These are phyloP conservation scores for Priceomyces haplophilus DNA, from an alignment of 805 yeast genomes.

Conservation along the genomic window DNA sequence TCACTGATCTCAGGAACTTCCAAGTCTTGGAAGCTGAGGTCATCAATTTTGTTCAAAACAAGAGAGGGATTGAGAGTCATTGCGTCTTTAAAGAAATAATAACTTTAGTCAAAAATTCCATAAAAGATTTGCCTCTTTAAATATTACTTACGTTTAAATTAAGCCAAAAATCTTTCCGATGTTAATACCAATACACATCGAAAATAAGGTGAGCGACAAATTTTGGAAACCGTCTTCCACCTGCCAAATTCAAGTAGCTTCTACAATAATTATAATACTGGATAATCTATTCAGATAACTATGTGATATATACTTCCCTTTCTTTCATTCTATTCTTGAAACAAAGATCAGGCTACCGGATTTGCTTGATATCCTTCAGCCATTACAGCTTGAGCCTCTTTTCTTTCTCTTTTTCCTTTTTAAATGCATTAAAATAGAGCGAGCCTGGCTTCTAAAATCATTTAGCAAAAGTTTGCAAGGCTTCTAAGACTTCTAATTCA, in stretches of 20 bases:
- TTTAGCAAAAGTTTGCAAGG: slow-evolving; percentile 79
- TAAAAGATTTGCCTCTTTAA: too few relatives aligned
- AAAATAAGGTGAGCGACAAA: background rate
- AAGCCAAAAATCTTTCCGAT: slow-evolving; percentile 5
- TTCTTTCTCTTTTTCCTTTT: slow-evolving; percentile 5
- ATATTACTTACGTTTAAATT: too few relatives aligned
- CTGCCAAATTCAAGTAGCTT: too few relatives aligned
- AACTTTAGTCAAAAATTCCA: background rate
- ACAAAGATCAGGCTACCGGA: background rate
- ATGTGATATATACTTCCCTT: background rate
- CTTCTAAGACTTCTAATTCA: slow-evolving; percentile 94
- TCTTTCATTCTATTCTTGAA: background rate
- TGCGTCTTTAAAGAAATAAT: background rate
- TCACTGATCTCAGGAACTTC: slow-evolving; percentile 62
- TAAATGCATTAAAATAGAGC: slow-evolving; percentile 3
- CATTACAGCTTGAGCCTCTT: slow-evolving; percentile 7
- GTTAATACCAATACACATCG: background rate
- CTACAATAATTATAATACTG: background rate
- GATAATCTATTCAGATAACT: slow-evolving; percentile 1
- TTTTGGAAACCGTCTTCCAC: too few relatives aligned
- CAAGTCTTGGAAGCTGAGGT: slow-evolving; percentile 63
- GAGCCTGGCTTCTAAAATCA: slow-evolving; percentile 27
- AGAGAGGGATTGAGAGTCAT: slow-evolving; percentile 47
- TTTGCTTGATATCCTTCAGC: slow-evolving; percentile 1
- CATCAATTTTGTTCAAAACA: slow-evolving; percentile 62